Percentiles rank a stretch among this genome's conserved stretches.
Evolutionary conservation across 345 rosid species (phyloP).

Genomic region (Sonneratia caseolaris): DNA sequence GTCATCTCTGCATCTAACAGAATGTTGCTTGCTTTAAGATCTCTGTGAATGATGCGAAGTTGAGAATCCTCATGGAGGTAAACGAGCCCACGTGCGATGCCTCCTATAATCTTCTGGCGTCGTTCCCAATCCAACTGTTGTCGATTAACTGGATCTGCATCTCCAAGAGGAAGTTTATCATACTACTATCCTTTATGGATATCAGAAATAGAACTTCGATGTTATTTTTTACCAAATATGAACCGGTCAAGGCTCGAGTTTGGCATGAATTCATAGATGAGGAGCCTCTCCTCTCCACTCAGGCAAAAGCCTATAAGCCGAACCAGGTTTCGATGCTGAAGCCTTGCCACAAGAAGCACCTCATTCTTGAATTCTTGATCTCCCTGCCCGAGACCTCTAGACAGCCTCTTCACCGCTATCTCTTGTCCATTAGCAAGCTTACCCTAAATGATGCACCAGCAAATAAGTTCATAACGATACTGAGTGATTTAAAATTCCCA

Average conservation of each 20-base stretch:
- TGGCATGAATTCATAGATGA: conserved; percentile 51
- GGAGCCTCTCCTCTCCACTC: conserved; percentile 3
- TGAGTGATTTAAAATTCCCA: background rate
- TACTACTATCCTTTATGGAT: background rate
- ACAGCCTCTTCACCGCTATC: conserved; percentile 57
- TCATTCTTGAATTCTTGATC: conserved; percentile 53
- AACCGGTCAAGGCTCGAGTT: conserved; percentile 55
- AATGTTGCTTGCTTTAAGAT: conserved; percentile 58
- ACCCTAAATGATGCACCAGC: conserved; percentile 25
- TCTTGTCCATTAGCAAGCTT: conserved; percentile 51
- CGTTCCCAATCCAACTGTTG: conserved; percentile 37
- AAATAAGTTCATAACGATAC: background rate
- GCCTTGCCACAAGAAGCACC: conserved; percentile 39
- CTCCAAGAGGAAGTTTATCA: background rate
- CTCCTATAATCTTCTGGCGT: conserved; percentile 48
- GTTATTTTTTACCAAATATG: conserved; percentile 39
- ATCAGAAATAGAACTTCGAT: background rate
- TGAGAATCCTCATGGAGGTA: conserved; percentile 68
- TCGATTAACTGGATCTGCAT: conserved; percentile 34
- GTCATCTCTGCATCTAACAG: conserved; percentile 64
- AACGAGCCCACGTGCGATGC: conserved; percentile 66
- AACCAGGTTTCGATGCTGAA: conserved; percentile 12
- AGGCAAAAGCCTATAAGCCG: conserved; percentile 1
- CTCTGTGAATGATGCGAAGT: conserved; percentile 63
- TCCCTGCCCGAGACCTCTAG: conserved; percentile 45